Evolutionary conservation across 352 stramenopile species (phyloP).

Genomic region (Pythium sukuiense): DNA sequence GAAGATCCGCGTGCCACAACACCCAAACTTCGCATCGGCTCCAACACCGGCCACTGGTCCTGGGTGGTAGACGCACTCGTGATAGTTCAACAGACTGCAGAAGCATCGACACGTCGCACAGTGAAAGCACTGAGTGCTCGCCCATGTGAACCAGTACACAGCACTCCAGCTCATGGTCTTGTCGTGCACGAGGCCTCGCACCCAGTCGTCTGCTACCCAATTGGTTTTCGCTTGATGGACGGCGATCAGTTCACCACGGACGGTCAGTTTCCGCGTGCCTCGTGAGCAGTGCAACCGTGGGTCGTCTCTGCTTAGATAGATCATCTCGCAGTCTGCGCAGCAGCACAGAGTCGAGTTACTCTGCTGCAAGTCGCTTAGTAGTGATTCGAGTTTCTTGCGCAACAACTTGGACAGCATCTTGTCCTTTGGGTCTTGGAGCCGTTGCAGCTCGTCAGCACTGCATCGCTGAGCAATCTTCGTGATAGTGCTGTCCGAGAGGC

Average conservation of each 20-base stretch:
- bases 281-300: constrained; percentile 34
- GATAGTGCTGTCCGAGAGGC: constrained; percentile 76
- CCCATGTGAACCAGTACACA: constrained; percentile 87
- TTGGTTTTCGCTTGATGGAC: constrained; percentile 38
- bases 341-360: constrained; percentile 27
- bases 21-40: constrained; percentile 47
- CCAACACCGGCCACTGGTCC: constrained; percentile 40
- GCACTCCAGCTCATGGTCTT: constrained; percentile 56
- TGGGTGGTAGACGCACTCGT: constrained; percentile 49
- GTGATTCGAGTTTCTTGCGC: constrained; percentile 75
- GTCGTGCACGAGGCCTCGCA: constrained; percentile 39
- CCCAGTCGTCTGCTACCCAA: constrained; percentile 51
- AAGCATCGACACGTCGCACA: constrained; percentile 47
- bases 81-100: constrained; percentile 44
- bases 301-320: constrained; percentile 40
- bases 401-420: constrained; percentile 87
- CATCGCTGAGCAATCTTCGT: constrained; percentile 67
- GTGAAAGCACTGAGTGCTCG: constrained; percentile 49
- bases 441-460: constrained; percentile 55
- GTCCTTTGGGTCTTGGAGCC: constrained; percentile 79
- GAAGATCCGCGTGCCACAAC: constrained; percentile 50
- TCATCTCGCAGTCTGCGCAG: constrained; percentile 45
- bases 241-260: constrained; percentile 52
- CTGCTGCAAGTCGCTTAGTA: constrained; percentile 43
- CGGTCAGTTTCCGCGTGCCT: constrained; percentile 39